Percentiles rank a stretch among this genome's conserved stretches.
Evolutionary conservation across 23 red algal genomes (phyloP).

Genomic region (Gracilaria gracilis): DNA sequence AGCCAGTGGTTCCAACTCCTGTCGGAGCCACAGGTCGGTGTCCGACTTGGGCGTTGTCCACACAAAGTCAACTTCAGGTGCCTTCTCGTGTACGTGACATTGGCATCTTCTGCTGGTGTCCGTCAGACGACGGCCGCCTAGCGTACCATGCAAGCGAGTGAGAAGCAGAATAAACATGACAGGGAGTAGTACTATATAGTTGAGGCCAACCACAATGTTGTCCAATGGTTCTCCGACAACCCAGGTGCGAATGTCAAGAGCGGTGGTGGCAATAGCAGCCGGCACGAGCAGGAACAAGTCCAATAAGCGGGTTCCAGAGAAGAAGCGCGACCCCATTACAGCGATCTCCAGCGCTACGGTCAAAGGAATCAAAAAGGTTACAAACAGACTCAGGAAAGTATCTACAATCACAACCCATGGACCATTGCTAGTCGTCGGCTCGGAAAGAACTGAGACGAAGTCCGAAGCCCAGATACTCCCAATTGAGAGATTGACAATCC

Average conservation of each 20-base stretch:
- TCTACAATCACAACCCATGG: constrained; percentile 33
- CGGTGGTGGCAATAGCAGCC: not conserved
- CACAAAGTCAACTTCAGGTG: constrained; percentile 64
- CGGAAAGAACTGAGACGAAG: not conserved
- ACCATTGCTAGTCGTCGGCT: not conserved
- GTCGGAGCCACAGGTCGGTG: constrained; percentile 57
- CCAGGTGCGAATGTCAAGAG: constrained; percentile 10
- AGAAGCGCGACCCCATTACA: constrained; percentile 20
- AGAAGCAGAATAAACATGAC: constrained; percentile 26
- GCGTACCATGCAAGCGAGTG: constrained; percentile 34
- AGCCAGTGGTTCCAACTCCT: constrained; percentile 50
- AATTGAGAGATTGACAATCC: constrained; percentile 18
- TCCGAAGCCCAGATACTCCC: constrained; percentile 18
- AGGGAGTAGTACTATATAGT: constrained; percentile 48
- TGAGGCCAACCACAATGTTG: not conserved
- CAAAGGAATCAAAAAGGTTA: constrained; percentile 18
- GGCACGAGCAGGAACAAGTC: constrained; percentile 49
- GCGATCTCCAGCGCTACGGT: constrained; percentile 43
- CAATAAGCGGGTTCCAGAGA: not conserved
- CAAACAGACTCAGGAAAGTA: constrained; percentile 6
- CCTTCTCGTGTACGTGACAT: not conserved
- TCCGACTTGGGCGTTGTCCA: constrained; percentile 56
- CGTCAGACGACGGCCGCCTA: constrained; percentile 40
- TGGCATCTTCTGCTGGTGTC: not conserved
- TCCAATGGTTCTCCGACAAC: not conserved